Evolutionary conservation across 2,329 filamentous ascomycete genomes (phyloP).

Genomic region (Trichoderma oligosporum): DNA sequence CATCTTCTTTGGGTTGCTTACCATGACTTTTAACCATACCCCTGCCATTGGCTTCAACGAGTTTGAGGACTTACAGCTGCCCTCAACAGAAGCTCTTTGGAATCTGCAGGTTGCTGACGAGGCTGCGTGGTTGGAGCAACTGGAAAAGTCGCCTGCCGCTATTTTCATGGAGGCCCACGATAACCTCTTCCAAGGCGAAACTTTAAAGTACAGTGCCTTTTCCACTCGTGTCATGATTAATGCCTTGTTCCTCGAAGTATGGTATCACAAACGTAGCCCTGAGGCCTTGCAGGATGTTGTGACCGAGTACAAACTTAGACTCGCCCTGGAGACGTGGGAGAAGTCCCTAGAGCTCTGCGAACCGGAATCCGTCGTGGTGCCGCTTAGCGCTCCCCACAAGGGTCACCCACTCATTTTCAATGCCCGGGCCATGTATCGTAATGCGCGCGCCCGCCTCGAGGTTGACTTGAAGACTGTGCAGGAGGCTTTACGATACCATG

Average conservation of each 20-base stretch:
- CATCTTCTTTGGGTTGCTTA: conserved; percentile 95
- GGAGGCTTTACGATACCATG: conserved; percentile 93
- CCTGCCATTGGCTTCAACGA: conserved; percentile 98
- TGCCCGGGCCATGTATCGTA: conserved; percentile 93
- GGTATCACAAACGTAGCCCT: conserved; percentile 98
- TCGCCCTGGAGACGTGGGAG: conserved; percentile 98
- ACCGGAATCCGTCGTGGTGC: conserved; percentile 81
- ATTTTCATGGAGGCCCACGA: conserved; percentile 94
- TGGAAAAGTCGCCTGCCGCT: conserved; percentile 66
- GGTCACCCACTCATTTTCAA: conserved; percentile 97
- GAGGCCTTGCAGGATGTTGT: conserved; percentile 96
- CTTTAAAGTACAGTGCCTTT: conserved; percentile 89
- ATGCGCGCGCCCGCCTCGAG: conserved; percentile 85
- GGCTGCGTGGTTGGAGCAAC: conserved; percentile 75
- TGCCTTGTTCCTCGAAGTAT: conserved; percentile 94
- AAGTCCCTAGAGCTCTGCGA: conserved; percentile 92
- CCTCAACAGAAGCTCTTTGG: conserved; percentile 92
- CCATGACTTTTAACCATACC: conserved; percentile 95
- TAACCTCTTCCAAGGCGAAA: conserved; percentile 90
- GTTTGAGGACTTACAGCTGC: conserved; percentile 87
- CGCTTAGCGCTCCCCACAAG: conserved; percentile 89
- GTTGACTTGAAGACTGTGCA: conserved; percentile 95
- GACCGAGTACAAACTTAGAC: conserved; percentile 93
- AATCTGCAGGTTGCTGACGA: conserved; percentile 79
- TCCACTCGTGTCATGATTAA: conserved; percentile 99